These are phyloP conservation scores for Malus sieversii DNA, from an alignment of 306 rosid species.

Conservation along the genomic window DNA sequence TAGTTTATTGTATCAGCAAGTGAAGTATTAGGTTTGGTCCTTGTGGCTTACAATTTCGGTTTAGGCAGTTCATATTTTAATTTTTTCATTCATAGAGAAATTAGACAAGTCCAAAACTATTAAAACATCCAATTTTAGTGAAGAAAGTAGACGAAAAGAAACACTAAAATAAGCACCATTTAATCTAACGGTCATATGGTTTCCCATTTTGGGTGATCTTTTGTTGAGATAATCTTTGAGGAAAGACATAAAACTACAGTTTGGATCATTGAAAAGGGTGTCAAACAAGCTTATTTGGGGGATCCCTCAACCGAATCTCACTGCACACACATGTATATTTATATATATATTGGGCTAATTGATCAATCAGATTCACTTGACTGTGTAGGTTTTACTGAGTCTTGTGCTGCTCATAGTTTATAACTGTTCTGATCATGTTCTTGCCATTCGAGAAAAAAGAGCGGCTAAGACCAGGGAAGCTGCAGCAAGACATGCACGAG, in stretches of 20 bases:
- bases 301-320: background rate
- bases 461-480: constrained; percentile 66
- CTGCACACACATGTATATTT: background rate
- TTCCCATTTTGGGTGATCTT: too few relatives aligned
- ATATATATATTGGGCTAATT: background rate
- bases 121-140: too few relatives aligned
- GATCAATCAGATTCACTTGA: constrained; percentile 12
- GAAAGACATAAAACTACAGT: too few relatives aligned
- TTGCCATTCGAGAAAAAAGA: constrained; percentile 62
- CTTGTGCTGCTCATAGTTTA: constrained; percentile 47
- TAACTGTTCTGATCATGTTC: constrained; percentile 74
- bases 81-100: too few relatives aligned
- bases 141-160: too few relatives aligned
- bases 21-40: background rate
- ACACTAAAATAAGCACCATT: too few relatives aligned
- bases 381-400: constrained; percentile 56
- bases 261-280: too few relatives aligned
- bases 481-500: constrained; percentile 66
- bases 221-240: too few relatives aligned
- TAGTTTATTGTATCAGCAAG: background rate
- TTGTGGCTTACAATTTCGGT: background rate
- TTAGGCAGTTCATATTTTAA: too few relatives aligned
- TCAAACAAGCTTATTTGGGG: too few relatives aligned
- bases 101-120: too few relatives aligned
- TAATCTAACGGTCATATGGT: too few relatives aligned